Base-by-base conservation (phyloP, 164 flowering plant genomes). In the Liriodendron chinense region DNA sequence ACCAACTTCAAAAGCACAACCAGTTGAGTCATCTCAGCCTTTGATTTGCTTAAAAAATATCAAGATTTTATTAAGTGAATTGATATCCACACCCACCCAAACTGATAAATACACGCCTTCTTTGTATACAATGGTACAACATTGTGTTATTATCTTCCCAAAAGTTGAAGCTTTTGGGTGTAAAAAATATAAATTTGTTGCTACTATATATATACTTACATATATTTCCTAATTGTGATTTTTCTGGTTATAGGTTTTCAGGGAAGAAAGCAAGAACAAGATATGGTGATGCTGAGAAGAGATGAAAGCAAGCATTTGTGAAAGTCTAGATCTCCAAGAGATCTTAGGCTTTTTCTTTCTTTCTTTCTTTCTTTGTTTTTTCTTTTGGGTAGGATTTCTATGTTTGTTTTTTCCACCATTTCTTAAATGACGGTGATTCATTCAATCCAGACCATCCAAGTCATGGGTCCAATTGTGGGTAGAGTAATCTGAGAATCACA, bases 241-340 rank as follows among this genome's bases (percentile, higher is more conserved):
- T 26, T 86, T 34, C 43, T 34, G 43, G 43, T 34, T 34, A 34
- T 34, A 87, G 92, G 87, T 73, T 79, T 82, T 78, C 80, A 87
- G 75, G 85, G 84, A 83, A 82, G 83, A 69, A 79, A 80, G 57
- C 79, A 87, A 82, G 80, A 85, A 77, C 87, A 76, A 80, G 65
- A 75, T 79, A 71, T 70, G 78, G 74, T 75, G 76, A 75, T 25
- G 57, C 65, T 70, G 72, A 61, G 62, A 73, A 65, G 71, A 78
- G 71, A 72, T 26, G 70, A 73, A 78, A 23, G 70, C 72, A 78
- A 72, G 65, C 59, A 25, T 65, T 56, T 53, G 65, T 53, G 48
- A 74, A 72, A 76, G 71, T 43, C 71, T 49, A 69, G 80, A 84
- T 74, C 77, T 82, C 80, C 47, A 71, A 76, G 76, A 74, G 83